Conservation (phyloP, 2,329 filamentous ascomycete genomes). For the Coniochaeta pulveracea region DNA sequence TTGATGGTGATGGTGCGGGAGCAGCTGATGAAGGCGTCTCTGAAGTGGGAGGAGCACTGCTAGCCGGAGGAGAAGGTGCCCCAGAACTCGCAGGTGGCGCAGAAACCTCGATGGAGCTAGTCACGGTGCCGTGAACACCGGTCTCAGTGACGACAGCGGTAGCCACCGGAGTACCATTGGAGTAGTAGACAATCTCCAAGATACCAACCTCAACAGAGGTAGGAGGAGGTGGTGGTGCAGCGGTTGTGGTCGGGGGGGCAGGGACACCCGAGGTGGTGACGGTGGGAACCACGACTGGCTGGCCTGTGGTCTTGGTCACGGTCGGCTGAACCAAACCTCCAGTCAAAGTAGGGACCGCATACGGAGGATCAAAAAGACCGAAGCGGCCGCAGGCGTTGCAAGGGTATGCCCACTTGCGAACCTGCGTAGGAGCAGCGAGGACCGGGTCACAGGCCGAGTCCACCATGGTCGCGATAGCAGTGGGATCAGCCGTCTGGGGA, state of each 20-base stretch:
- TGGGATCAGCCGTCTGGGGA: slow-evolving; percentile 15
- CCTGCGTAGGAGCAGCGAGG: slow-evolving; percentile 17
- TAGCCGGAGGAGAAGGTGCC: too few species aligned
- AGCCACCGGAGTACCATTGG: slow-evolving; percentile 7
- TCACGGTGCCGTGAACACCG: slow-evolving; percentile 5
- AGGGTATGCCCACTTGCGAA: slow-evolving; percentile 22
- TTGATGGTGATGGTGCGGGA: too few species aligned
- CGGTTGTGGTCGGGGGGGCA: slow-evolving; percentile 6
- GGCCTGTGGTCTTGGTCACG: too few species aligned
- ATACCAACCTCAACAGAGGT: slow-evolving; percentile 3
- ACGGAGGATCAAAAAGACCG: slow-evolving; percentile 21
- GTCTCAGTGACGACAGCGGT: slow-evolving; percentile 5
- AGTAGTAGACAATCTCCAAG: slow-evolving; percentile 7
- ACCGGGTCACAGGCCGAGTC: slow-evolving; percentile 21
- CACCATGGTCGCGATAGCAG: slow-evolving; percentile 18
- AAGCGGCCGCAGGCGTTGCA: slow-evolving; percentile 22
- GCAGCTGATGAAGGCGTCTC: too few species aligned
- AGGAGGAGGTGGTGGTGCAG: slow-evolving; percentile 6
- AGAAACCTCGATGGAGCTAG: slow-evolving; percentile 3
- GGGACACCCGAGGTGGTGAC: slow-evolving; percentile 15
- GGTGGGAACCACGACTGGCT: slow-evolving; percentile 25
- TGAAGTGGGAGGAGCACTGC: too few species aligned
- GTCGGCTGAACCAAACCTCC: too few species aligned
- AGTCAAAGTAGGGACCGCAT: too few species aligned
- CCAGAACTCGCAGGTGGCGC: not conserved